Base-by-base conservation (phyloP, 257 asterid species). In the Nicotiana benthamiana region DNA sequence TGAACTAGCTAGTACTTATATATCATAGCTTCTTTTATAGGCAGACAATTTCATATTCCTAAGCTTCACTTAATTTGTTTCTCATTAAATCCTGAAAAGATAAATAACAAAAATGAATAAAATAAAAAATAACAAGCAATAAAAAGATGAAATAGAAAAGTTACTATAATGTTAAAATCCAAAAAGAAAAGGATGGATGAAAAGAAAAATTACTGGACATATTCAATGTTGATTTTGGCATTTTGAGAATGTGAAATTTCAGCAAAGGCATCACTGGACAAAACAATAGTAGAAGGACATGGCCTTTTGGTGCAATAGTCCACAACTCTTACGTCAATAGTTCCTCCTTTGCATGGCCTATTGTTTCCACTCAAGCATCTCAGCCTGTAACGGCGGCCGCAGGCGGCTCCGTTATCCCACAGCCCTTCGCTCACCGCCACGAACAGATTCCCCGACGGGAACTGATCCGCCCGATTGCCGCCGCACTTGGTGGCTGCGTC, bases 181-280 rank as follows among this genome's bases (percentile, higher is more conserved):
- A 17, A 30, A 4, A 79, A 15, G 4, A 40, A 46, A 30, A n/a
- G 46, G 32, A 3, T 20, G 7, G 6, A 56, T 5, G 22, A 9
- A 9, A 28, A 32, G 40, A 3, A 63, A 2, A 52, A 66, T 18
- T 80, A 92, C 96, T 92, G 93, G 76, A 88, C 80, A 52, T 86
- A 92, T 60, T 92, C 94, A 4, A 92, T 86, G 85, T 92, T 92
- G 88, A 92, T 90, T 57, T 86, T 92, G 20, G 97, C 86, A 10
- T 83, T 16, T 4, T 90, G 85, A 52, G 88, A 84, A 54, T 65
- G 82, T 0, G 97, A 90, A 62, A 92, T 79, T 28, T 90, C 88
- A 6, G 87, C 83, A 64, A 92, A 92, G 1, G 96, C 96, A 51
- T 91, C 97, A 2, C 9, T 82, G 0, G 97, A 91, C 89, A 92